Percentiles rank a stretch among this genome's conserved stretches.
phyloP scores from a whole-genome alignment of 2,329 filamentous ascomycete species.

The Leptographium radiaticola region DNA sequence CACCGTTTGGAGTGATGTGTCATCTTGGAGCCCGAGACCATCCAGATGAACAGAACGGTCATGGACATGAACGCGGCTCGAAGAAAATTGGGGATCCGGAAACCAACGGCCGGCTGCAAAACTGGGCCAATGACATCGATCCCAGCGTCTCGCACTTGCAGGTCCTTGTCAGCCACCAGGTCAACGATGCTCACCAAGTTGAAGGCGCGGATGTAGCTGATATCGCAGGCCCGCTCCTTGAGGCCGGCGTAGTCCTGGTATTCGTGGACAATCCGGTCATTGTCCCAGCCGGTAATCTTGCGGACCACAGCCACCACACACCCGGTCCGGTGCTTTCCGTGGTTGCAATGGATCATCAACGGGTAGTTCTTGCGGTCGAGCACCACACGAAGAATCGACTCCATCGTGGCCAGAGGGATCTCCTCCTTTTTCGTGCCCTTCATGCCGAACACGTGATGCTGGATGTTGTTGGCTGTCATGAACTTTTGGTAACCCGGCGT shows the following conservation, averaged over 20 bases:
- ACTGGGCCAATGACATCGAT: not conserved
- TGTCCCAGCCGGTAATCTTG: constrained; percentile 56
- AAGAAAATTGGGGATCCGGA: constrained; percentile 24
- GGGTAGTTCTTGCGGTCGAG: constrained; percentile 65
- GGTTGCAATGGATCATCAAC: constrained; percentile 82
- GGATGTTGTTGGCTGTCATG: constrained; percentile 52
- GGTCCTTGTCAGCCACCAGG: constrained; percentile 13
- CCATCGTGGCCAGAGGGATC: constrained; percentile 55
- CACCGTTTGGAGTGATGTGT: constrained; percentile 1
- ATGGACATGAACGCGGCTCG: constrained; percentile 29
- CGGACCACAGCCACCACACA: constrained; percentile 75
- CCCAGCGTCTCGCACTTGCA: not conserved
- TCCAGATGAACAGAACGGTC: constrained; percentile 29
- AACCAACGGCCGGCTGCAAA: constrained; percentile 7
- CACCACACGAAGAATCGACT: constrained; percentile 56
- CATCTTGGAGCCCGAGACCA: constrained; percentile 11
- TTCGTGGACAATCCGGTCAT: constrained; percentile 52
- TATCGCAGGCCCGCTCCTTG: constrained; percentile 46
- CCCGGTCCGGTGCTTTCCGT: constrained; percentile 84
- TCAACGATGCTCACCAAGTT: constrained; percentile 23
- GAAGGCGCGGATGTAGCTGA: constrained; percentile 44
- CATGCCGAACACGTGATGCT: constrained; percentile 64
- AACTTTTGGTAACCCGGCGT: constrained; percentile 44
- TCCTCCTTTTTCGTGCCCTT: constrained; percentile 76
- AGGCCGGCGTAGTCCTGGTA: constrained; percentile 54